Evolutionary conservation across 495 filamentous ascomycete genomes (phyloP), one percentile per base, ranked within the genome.

Genomic region (Penicillium mononematosum): DNA sequence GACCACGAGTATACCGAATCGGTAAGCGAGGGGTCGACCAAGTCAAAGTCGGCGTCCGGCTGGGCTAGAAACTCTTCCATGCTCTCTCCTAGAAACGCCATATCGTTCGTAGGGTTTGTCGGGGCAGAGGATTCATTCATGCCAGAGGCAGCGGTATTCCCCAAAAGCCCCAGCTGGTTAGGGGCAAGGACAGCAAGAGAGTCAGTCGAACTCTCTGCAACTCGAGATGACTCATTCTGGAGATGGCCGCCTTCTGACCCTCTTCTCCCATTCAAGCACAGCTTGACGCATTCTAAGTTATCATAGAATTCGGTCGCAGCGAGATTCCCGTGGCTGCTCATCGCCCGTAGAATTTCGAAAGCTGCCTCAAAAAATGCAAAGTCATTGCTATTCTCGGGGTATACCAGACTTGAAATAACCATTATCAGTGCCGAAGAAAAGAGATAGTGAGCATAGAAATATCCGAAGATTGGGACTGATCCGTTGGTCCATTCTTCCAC

Each of bases 401-500:
- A 47, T 0, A 71, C 58, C 5, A 68, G 60, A 22, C 69, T 69
- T 11, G 70, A 75, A 0, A 72, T 59, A 1, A 70, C 63, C 62
- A 75, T 66, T 14, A 70, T 58, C 10, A 70, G 52, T 2, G 64
- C 62, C 10, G 54, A 53, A 3, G 70, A 72, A 48, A 75, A 75
- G 0, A 73, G 60, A 41, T 73, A 72, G 16, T 75, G 72, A 0
- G 70, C 63, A 48, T 69, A 69, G 39, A 73, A 75, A 31, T 68
- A 73, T 3, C 69, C 67, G 16, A 68, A 68, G 19, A 72, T 67
- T 0, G 66, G 61, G 6, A 75, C 55, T 6, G 70, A 68, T 9
- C 69, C 69, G 46, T 70, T 70, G 1, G 64, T 60, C 70, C 72
- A 75, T n/a, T 70, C 69, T 8, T 68, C 69, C 29, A 67, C 56